Conservation (phyloP, 1,284 basidiomycete genomes). For the Rhodotorula sp. region DNA sequence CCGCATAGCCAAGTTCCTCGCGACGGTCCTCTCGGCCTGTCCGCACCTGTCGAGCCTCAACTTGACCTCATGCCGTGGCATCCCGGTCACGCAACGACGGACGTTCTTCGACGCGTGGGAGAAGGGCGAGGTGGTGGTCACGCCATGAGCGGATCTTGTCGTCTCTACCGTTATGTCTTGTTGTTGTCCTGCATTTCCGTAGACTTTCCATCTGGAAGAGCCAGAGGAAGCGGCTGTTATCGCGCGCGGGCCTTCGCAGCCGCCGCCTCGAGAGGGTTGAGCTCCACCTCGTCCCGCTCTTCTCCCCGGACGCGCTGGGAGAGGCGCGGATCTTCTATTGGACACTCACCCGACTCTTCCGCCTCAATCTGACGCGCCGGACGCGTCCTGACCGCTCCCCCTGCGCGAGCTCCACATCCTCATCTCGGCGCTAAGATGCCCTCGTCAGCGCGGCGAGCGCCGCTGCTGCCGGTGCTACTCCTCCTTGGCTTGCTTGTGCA, state of each 20-base stretch:
- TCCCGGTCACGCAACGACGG: slow-evolving; percentile 38
- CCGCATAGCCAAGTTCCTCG: slow-evolving; percentile 30
- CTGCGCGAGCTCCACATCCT: too few relatives aligned
- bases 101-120: slow-evolving; percentile 40
- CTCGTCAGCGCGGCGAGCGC: not conserved
- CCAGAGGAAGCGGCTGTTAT: not conserved
- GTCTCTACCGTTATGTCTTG: too few relatives aligned
- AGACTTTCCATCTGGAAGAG: not conserved
- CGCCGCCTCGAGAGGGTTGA: too few relatives aligned
- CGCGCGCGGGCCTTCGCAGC: not conserved
- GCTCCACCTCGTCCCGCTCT: not conserved
- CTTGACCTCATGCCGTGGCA: slow-evolving; percentile 40
- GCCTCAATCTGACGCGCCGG: not conserved
- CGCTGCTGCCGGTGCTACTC: not conserved
- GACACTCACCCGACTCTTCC: not conserved
- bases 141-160: not conserved
- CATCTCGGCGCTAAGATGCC: not conserved
- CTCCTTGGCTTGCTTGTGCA: not conserved
- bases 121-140: slow-evolving; percentile 22
- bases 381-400: not conserved
- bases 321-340: not conserved
- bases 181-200: not conserved
- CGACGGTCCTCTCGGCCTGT: slow-evolving; percentile 26
- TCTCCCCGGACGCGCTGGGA: not conserved
- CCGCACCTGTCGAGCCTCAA: slow-evolving; percentile 36